Percentiles rank a stretch among this genome's conserved stretches.
phyloP scores from a whole-genome alignment of 2,329 filamentous ascomycete species.

The Penicillium sp. region DNA sequence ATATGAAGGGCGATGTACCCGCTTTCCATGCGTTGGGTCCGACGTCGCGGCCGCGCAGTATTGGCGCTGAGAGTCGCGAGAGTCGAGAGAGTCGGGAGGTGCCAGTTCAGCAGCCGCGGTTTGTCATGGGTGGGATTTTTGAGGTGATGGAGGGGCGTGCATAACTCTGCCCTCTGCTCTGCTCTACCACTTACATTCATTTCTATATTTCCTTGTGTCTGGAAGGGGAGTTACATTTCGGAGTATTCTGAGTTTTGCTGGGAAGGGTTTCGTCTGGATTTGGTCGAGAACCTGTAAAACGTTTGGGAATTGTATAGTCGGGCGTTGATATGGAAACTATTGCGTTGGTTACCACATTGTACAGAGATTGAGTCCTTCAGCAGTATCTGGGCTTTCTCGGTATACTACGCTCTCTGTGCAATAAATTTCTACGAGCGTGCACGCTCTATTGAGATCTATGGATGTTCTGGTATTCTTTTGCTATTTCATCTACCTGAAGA shows the following conservation, averaged over 20 bases:
- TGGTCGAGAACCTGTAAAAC: background rate
- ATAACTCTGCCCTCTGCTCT: slow-evolving; percentile 13
- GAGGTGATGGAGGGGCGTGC: slow-evolving; percentile 47
- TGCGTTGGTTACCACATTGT: background rate
- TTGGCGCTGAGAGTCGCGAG: background rate
- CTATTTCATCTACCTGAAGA: background rate
- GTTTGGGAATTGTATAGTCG: background rate
- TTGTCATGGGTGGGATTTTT: slow-evolving; percentile 49
- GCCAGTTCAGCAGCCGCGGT: slow-evolving; percentile 29
- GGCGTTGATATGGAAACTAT: background rate
- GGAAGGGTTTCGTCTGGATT: background rate
- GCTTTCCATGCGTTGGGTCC: background rate
- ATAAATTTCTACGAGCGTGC: background rate
- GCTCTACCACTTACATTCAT: background rate
- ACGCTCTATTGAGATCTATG: background rate
- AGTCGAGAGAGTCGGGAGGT: slow-evolving; percentile 4
- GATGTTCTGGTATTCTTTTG: background rate
- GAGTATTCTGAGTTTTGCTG: background rate
- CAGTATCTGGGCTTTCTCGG: background rate
- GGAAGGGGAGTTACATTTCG: background rate
- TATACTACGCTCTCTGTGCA: background rate
- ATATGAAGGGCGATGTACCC: slow-evolving; percentile 21
- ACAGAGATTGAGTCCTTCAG: background rate
- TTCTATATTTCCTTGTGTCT: background rate
- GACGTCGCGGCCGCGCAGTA: background rate